These are phyloP conservation scores for Aphanomyces invadans DNA, from an alignment of 352 stramenopile species.

Conservation along the genomic window DNA sequence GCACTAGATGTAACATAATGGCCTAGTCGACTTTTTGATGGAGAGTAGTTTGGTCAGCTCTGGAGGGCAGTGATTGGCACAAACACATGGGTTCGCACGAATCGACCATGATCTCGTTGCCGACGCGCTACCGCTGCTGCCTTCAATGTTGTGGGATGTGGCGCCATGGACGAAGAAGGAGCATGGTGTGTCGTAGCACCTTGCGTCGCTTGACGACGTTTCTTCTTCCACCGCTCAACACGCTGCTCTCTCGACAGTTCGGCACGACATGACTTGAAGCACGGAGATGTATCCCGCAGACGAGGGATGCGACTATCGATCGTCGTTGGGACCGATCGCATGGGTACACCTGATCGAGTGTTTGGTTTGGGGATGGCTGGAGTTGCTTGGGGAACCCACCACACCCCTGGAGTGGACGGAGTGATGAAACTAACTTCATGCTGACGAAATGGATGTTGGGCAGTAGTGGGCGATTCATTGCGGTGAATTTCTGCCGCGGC, in stretches of 20 bases:
- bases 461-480: background rate
- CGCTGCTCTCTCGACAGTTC: background rate
- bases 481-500: background rate
- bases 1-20: too few relatives aligned
- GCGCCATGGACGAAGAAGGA: background rate
- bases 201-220: background rate
- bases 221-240: background rate
- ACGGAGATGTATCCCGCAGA: background rate
- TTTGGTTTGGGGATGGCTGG: background rate
- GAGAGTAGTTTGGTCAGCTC: too few relatives aligned
- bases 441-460: background rate
- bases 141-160: background rate
- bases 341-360: background rate
- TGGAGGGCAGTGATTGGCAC: conserved; percentile 1
- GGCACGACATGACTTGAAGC: background rate
- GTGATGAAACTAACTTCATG: too few relatives aligned
- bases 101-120: background rate
- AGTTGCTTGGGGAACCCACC: background rate
- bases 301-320: conserved; percentile 12
- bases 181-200: background rate
- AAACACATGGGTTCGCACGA: background rate
- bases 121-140: background rate
- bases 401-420: background rate
- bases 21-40: too few relatives aligned
- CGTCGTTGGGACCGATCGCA: too few relatives aligned